phyloP scores from a whole-genome alignment of 305 asterid genomes.

The Solanum aculeatissimum region DNA sequence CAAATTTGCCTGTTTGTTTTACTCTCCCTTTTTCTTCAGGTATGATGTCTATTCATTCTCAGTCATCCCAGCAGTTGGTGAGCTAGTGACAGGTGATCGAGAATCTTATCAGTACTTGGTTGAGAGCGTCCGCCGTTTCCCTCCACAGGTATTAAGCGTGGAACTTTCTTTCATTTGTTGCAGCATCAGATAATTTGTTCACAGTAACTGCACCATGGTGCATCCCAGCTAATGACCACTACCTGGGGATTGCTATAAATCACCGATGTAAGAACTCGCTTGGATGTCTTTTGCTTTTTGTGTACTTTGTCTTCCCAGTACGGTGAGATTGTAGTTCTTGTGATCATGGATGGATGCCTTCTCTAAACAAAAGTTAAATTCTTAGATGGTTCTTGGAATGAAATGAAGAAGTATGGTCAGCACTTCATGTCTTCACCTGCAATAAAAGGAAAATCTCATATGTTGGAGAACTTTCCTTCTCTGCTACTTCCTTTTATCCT shows the following conservation, averaged over 20 bases:
- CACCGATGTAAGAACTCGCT: neutral
- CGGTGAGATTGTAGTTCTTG: neutral
- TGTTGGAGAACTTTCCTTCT: neutral
- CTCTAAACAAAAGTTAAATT: neutral
- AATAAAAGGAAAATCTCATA: neutral
- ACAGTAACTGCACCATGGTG: neutral
- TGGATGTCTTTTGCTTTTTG: neutral
- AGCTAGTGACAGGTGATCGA: constrained; percentile 80
- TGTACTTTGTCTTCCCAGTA: neutral
- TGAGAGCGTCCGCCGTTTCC: constrained; percentile 83
- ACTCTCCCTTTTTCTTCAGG: constrained; percentile 24
- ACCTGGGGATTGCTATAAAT: neutral
- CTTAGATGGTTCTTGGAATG: neutral
- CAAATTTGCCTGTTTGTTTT: neutral
- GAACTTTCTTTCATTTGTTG: neutral
- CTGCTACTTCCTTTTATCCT: neutral
- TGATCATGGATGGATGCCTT: neutral
- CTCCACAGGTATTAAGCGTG: constrained; percentile 53
- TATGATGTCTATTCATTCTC: constrained; percentile 85
- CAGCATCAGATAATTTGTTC: neutral
- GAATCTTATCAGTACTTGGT: constrained; percentile 78
- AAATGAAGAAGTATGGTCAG: neutral
- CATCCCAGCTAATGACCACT: neutral
- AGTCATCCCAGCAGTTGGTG: constrained; percentile 71
- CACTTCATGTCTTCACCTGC: neutral